These are phyloP conservation scores for Linanthus parryae DNA, from an alignment of 148 eudicot species.

Conservation along the genomic window DNA sequence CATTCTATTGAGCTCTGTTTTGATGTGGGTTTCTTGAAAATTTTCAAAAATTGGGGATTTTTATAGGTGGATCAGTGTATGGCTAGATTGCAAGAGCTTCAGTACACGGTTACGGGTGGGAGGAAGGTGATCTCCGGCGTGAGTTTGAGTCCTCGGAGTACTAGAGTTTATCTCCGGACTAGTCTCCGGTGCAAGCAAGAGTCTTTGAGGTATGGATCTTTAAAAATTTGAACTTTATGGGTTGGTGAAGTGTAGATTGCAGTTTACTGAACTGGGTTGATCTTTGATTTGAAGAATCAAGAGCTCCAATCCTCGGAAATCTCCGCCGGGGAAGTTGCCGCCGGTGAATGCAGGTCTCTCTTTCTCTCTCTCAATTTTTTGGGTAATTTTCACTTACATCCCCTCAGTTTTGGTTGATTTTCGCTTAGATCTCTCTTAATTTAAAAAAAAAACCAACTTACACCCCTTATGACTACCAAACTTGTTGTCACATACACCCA, in stretches of 20 bases:
- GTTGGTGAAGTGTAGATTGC: no score
- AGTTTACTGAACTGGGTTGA: no score
- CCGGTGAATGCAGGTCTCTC: slow-evolving; percentile 43
- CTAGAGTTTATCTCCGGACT: slow-evolving; percentile 51
- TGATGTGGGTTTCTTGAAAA: not conserved
- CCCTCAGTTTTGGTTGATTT: no score
- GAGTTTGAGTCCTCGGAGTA: slow-evolving; percentile 62
- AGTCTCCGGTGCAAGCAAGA: slow-evolving; percentile 85
- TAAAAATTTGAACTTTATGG: no score
- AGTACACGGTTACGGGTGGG: slow-evolving; percentile 78
- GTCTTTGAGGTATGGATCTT: slow-evolving; percentile 42
- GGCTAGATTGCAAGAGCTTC: slow-evolving; percentile 88
- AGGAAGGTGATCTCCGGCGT: slow-evolving; percentile 50
- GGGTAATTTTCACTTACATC: not conserved
- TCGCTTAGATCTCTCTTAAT: no score
- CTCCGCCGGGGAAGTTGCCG: slow-evolving; percentile 73
- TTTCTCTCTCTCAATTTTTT: slow-evolving; percentile 9
- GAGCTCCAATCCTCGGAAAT: slow-evolving; percentile 43
- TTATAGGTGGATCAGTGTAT: slow-evolving; percentile 86
- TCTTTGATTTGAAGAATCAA: slow-evolving; percentile 37
- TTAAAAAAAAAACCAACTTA: no score
- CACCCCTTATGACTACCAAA: no score
- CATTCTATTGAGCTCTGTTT: not conserved
- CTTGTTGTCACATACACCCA: no score
- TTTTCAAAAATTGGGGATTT: not conserved